Evolutionary conservation across 2,329 filamentous ascomycete species (phyloP).

Genomic region (Hypoxylon sp.): DNA sequence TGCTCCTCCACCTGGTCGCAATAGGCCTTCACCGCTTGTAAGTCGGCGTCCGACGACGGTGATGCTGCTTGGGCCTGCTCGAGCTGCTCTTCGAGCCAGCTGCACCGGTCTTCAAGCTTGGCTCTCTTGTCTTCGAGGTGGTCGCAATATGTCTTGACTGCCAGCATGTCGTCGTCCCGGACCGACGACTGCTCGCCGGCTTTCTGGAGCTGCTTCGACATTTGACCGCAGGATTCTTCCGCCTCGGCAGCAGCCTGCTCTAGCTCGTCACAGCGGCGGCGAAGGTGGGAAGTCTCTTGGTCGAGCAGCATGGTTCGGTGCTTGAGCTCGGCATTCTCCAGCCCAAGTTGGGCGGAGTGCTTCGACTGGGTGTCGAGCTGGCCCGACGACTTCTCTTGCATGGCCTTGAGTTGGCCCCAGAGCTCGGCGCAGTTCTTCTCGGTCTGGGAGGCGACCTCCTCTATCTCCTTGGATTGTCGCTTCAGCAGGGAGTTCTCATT

Average conservation of each 20-base stretch:
- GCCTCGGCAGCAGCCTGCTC: too few relatives aligned
- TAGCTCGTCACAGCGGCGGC: too few relatives aligned
- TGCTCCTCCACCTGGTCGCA: background rate
- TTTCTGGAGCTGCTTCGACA: too few relatives aligned
- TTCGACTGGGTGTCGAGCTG: too few relatives aligned
- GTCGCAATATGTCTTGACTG: too few relatives aligned
- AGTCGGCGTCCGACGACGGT: background rate
- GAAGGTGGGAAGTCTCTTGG: too few relatives aligned
- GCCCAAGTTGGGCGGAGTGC: too few relatives aligned
- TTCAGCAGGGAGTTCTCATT: background rate
- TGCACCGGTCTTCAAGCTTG: background rate
- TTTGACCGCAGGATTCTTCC: background rate
- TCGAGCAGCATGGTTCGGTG: too few relatives aligned
- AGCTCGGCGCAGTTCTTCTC: background rate
- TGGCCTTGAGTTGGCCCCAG: background rate
- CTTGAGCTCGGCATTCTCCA: too few relatives aligned
- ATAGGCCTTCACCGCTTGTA: background rate
- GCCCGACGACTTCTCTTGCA: too few relatives aligned
- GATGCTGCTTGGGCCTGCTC: background rate
- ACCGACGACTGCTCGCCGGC: too few relatives aligned
- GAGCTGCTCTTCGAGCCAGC: background rate
- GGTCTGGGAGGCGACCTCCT: background rate
- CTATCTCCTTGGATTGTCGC: background rate
- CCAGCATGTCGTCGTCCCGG: too few relatives aligned
- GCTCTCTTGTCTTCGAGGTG: background rate